Conservation (phyloP, 805 yeast species). For the Schizosaccharomyces japonicus region DNA sequence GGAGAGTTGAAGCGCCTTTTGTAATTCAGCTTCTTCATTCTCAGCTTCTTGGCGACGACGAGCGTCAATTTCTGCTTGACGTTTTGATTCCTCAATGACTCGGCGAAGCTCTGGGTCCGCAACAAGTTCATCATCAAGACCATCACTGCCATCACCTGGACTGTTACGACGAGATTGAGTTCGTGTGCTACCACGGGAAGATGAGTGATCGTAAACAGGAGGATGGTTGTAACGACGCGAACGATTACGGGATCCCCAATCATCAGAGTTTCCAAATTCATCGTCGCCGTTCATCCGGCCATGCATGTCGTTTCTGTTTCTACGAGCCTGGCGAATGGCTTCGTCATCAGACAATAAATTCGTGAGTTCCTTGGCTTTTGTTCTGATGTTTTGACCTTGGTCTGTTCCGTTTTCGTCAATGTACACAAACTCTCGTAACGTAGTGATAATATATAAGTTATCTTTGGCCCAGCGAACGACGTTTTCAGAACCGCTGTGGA, state of each 20-base stretch:
- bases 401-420: conserved; percentile 56
- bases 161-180: conserved; percentile 2
- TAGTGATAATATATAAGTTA: conserved; percentile 66
- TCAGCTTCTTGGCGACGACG: conserved; percentile 24
- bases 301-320: conserved; percentile 15
- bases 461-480: conserved; percentile 83
- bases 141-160: background rate
- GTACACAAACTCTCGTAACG: conserved; percentile 71
- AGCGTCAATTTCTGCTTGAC: conserved; percentile 69
- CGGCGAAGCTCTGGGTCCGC: conserved; percentile 52
- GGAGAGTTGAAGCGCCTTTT: conserved; percentile 44
- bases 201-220: background rate
- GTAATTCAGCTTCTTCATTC: conserved; percentile 33
- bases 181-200: conserved; percentile 4
- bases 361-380: conserved; percentile 73
- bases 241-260: background rate
- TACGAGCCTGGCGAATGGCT: conserved; percentile 48
- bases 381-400: conserved; percentile 66
- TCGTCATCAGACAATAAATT: conserved; percentile 62
- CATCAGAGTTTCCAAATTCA: background rate
- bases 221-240: conserved; percentile 4
- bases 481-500: conserved; percentile 64
- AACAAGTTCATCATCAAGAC: conserved; percentile 9
- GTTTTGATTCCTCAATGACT: conserved; percentile 57
- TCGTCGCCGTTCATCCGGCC: conserved; percentile 7